Evolutionary conservation across 2,329 filamentous ascomycete species (phyloP).

Genomic region (Periconia macrospinosa): DNA sequence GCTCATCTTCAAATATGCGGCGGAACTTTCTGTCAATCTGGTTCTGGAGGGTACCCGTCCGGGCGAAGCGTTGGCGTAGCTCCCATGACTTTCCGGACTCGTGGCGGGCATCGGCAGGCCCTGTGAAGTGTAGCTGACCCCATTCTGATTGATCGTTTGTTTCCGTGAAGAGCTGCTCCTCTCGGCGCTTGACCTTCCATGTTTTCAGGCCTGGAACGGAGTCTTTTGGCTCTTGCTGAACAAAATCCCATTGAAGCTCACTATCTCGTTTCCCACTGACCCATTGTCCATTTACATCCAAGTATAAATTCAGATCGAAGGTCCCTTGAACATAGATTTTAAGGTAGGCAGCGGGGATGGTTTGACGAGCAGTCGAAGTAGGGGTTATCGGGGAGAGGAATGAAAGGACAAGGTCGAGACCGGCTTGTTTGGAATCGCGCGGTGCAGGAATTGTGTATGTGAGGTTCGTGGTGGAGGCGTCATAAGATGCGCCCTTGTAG

Average conservation of each 20-base stretch:
- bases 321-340: conserved; percentile 69
- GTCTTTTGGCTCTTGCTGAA: conserved; percentile 47
- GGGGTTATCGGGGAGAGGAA: conserved; percentile 80
- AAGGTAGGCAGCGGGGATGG: conserved; percentile 80
- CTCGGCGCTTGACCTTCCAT: conserved; percentile 63
- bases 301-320: conserved; percentile 54
- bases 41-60: conserved; percentile 67
- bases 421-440: conserved; percentile 38
- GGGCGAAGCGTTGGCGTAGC: conserved; percentile 70
- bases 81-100: conserved; percentile 69
- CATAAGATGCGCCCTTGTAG: conserved; percentile 65
- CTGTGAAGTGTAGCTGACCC: conserved; percentile 79
- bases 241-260: conserved; percentile 69
- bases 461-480: conserved; percentile 71
- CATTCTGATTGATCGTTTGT: conserved; percentile 75
- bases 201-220: conserved; percentile 57
- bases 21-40: conserved; percentile 68
- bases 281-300: conserved; percentile 66
- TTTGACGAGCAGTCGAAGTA: conserved; percentile 76
- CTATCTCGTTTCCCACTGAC: conserved; percentile 74
- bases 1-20: conserved; percentile 74
- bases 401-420: conserved; percentile 61
- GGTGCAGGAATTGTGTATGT: conserved; percentile 62
- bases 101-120: conserved; percentile 66
- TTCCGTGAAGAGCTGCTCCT: conserved; percentile 74